These are phyloP conservation scores for Corylus avellana DNA, from an alignment of 306 rosid species.

Conservation along the genomic window DNA sequence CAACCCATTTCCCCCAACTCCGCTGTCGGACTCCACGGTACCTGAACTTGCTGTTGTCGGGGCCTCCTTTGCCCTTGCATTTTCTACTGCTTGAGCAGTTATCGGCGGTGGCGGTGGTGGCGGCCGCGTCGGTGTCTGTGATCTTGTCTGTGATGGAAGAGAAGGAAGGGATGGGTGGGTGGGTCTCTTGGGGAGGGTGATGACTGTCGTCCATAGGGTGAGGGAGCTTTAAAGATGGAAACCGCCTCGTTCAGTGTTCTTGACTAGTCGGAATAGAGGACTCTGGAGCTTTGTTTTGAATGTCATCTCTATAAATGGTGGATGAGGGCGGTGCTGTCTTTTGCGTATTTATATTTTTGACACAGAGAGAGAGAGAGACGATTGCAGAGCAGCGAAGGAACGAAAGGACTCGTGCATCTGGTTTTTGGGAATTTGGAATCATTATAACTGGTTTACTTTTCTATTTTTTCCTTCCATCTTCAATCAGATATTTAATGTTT, in stretches of 20 bases:
- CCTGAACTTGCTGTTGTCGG: constrained; percentile 87
- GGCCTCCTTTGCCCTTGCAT: constrained; percentile 84
- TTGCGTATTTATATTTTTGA: constrained; percentile 16
- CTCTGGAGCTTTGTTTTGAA: constrained; percentile 42
- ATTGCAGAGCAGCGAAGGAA: constrained; percentile 50
- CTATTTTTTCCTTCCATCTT: background rate
- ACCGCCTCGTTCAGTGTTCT: constrained; percentile 79
- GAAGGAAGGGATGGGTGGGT: constrained; percentile 35
- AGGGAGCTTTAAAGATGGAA: constrained; percentile 38
- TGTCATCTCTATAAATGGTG: constrained; percentile 66
- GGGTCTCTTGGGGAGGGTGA: constrained; percentile 37
- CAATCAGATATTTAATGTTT: constrained; percentile 9
- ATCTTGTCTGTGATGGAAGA: constrained; percentile 20
- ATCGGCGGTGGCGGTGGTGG: background rate
- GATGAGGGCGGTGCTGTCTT: constrained; percentile 74
- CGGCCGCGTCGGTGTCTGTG: background rate
- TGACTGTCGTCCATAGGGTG: constrained; percentile 42
- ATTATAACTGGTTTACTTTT: background rate
- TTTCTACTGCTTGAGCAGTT: constrained; percentile 23
- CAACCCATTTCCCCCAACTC: constrained; percentile 99
- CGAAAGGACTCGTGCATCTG: constrained; percentile 32
- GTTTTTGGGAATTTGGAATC: constrained; percentile 59
- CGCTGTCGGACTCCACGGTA: constrained; percentile 92
- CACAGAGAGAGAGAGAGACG: constrained; percentile 4
- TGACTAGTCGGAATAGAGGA: constrained; percentile 40